Evolutionary conservation across 1,284 basidiomycete species (phyloP), one percentile per base, ranked within the genome.

Genomic region (Anthracocystis walkeri): DNA sequence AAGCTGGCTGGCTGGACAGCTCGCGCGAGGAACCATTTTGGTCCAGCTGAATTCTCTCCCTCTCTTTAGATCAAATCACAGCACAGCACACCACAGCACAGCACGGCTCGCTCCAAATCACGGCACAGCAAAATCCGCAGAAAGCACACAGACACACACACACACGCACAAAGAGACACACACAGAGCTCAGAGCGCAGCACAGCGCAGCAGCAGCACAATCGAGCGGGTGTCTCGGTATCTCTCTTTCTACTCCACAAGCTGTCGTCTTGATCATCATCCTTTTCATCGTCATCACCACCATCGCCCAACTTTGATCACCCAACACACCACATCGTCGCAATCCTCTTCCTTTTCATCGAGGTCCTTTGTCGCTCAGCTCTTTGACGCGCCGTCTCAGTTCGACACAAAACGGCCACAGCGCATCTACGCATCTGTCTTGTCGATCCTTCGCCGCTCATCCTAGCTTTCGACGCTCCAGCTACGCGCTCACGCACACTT

Each of bases 21-120:
- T 55, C 35, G 45, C 46, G 52, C 53, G 38, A 49, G 56, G 46
- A 16, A 18, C 46, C 21, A 23, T n/a, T 56, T 40, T 41, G 48
- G 25, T 45, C 40, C 45, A 50, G 21, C 11, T 56, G 35, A 18
- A 40, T n/a, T 40, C 45, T 35, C 62, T 33, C 38, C 18, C 38
- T 27, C 62, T 42, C 38, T 20, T 29, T 10, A 31, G 27, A 42
- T 40, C 54, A 56, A 27, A 31, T 40, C 44, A 31, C 44, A 29
- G 53, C 54, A 57, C 49, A 56, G 55, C 62, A 42, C 52, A 61
- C 52, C 55, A 58, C 56, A 58, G 29, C 48, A 21, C 35, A 55
- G 45, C 59, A 44, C 45, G 25, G 46, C 46, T 31, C 27, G 46
- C 46, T 31, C 29, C 44, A 25, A 45, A 10, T 23, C 20, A 31